Evolutionary conservation across 2,329 filamentous ascomycete species (phyloP).

Genomic region (Catunica adiposa): DNA sequence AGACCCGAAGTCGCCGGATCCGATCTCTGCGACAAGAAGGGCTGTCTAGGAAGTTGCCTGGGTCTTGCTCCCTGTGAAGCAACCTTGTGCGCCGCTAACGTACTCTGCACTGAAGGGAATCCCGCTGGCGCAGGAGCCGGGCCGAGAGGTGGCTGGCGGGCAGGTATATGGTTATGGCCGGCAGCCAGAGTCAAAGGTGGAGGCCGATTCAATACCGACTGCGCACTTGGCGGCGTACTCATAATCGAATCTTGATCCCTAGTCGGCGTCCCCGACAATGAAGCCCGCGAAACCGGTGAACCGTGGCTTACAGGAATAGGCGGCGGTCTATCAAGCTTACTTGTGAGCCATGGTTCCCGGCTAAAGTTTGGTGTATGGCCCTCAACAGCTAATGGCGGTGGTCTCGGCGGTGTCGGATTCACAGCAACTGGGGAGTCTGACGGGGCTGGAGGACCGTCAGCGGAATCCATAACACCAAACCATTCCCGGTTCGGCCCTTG

Average conservation of each 20-base stretch:
- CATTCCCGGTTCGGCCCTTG: background rate
- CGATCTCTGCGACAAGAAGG: background rate
- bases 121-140: background rate
- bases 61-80: background rate
- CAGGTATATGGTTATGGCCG: background rate
- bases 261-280: too few species aligned
- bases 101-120: slow-evolving; percentile 2
- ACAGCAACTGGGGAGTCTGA: background rate
- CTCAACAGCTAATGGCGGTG: background rate
- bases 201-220: background rate
- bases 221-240: background rate
- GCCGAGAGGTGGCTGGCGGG: background rate
- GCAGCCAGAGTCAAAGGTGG: background rate
- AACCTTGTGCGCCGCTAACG: background rate
- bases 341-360: too few species aligned
- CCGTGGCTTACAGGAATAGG: too few species aligned
- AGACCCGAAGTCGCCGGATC: background rate
- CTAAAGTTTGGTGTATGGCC: too few species aligned
- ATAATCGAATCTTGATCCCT: too few species aligned
- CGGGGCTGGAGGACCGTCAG: background rate
- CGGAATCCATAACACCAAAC: background rate
- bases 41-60: background rate
- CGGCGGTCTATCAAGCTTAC: too few species aligned
- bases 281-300: too few species aligned
- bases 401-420: background rate